phyloP scores from a whole-genome alignment of 83 land plant species.

The Diphasiastrum complanatum region DNA sequence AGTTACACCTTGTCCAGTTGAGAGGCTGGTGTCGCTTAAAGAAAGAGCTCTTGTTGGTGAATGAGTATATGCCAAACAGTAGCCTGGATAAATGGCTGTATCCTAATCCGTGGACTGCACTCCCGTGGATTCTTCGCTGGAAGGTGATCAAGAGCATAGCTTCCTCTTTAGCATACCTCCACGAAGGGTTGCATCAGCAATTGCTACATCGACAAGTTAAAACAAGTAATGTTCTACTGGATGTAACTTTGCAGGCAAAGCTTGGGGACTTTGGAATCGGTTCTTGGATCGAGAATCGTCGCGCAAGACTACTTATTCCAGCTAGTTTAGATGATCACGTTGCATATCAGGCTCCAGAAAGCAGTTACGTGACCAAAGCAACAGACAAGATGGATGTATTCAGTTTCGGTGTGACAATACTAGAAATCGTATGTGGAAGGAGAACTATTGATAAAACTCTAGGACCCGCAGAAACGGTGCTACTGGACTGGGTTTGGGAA shows the following conservation, averaged over 20 bases:
- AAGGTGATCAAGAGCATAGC: constrained; percentile 11
- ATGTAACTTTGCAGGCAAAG: constrained; percentile 9
- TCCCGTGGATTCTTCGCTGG: constrained; percentile 16
- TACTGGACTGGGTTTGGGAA: constrained; percentile 12
- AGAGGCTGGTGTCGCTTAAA: constrained; percentile 23
- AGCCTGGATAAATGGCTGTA: constrained; percentile 26
- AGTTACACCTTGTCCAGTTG: constrained; percentile 22
- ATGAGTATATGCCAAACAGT: constrained; percentile 39
- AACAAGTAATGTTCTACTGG: constrained; percentile 17
- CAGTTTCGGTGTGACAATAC: background rate
- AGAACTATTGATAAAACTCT: background rate
- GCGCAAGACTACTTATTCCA: background rate
- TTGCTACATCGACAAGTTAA: constrained; percentile 15
- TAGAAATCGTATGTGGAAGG: constrained; percentile 7
- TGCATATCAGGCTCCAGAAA: background rate
- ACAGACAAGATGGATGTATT: constrained; percentile 4
- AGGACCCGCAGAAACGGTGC: background rate
- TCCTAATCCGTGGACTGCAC: background rate
- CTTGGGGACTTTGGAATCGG: constrained; percentile 27
- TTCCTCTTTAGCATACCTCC: constrained; percentile 10
- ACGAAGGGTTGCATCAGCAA: constrained; percentile 17
- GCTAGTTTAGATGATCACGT: background rate
- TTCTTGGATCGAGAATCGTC: background rate
- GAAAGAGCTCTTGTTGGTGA: constrained; percentile 22
- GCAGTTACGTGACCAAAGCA: background rate